A percentile compares a stretch with the other conserved stretches of the same genome.
These are phyloP conservation scores for Chlorella sp. DNA, from an alignment of 139 green algal genomes.

Conservation along the genomic window DNA sequence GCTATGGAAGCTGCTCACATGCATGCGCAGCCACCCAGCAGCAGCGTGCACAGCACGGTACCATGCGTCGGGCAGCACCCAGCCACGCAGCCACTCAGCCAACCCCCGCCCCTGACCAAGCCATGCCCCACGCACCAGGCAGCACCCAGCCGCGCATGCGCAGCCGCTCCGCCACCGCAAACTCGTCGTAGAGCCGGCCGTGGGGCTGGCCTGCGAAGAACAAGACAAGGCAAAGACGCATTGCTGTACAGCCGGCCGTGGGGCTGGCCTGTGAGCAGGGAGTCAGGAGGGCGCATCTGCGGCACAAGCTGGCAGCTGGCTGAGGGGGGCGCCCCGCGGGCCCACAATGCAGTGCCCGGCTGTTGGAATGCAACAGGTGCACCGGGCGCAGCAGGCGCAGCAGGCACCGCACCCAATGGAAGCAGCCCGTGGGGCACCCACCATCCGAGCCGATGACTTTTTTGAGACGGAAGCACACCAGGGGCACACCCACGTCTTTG, in stretches of 20 bases:
- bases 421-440: background rate
- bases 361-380: background rate
- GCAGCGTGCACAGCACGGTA: constrained; percentile 49
- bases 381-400: background rate
- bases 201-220: background rate
- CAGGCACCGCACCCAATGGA: background rate
- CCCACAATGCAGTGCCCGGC: no score
- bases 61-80: no score
- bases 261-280: no score
- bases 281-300: background rate
- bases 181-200: constrained; percentile 63
- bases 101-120: no score
- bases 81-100: background rate
- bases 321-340: no score
- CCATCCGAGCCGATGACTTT: constrained; percentile 29
- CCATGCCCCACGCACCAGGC: constrained; percentile 31
- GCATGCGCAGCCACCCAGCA: no score
- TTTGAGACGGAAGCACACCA: constrained; percentile 70
- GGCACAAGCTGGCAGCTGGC: background rate
- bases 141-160: constrained; percentile 67
- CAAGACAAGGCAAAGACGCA: no score
- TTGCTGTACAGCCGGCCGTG: no score
- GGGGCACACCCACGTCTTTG: constrained; percentile 54
- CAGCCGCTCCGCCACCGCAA: constrained; percentile 69
- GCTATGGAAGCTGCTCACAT: constrained; percentile 48